Conservation (phyloP, 2,329 filamentous ascomycete species). For the Venturia asperata region DNA sequence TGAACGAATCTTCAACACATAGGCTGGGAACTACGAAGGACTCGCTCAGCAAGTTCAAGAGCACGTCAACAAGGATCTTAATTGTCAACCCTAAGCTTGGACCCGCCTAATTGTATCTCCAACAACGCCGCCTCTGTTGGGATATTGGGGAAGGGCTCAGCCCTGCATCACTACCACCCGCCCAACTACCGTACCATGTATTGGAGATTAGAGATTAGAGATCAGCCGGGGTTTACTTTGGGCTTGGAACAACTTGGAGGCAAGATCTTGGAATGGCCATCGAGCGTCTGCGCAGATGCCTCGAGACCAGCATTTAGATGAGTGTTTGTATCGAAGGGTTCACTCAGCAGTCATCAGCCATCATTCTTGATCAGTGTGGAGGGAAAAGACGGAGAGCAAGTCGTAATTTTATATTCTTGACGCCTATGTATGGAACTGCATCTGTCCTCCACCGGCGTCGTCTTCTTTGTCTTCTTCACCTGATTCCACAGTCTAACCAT, state of each 20-base stretch:
- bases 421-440: no score
- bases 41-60: not conserved
- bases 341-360: not conserved
- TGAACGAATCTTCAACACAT: not conserved
- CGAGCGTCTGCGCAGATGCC: not conserved
- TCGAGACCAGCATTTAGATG: not conserved
- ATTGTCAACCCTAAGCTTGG: not conserved
- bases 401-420: not conserved
- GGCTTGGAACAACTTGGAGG: not conserved
- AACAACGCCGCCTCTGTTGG: not conserved
- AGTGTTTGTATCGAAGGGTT: not conserved
- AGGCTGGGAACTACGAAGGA: not conserved
- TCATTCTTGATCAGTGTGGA: not conserved
- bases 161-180: not conserved
- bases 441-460: no score
- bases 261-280: not conserved
- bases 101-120: not conserved
- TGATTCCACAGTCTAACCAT: no score
- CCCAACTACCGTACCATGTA: not conserved
- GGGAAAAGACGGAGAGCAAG: not conserved
- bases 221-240: not conserved
- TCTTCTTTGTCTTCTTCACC: not conserved
- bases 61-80: not conserved
- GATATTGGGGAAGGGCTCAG: not conserved
- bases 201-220: not conserved